Percentiles rank a stretch among this genome's conserved stretches.
These are phyloP conservation scores for Pseudozyma tsukubaensis DNA, from an alignment of 1,284 basidiomycete species.

Conservation along the genomic window DNA sequence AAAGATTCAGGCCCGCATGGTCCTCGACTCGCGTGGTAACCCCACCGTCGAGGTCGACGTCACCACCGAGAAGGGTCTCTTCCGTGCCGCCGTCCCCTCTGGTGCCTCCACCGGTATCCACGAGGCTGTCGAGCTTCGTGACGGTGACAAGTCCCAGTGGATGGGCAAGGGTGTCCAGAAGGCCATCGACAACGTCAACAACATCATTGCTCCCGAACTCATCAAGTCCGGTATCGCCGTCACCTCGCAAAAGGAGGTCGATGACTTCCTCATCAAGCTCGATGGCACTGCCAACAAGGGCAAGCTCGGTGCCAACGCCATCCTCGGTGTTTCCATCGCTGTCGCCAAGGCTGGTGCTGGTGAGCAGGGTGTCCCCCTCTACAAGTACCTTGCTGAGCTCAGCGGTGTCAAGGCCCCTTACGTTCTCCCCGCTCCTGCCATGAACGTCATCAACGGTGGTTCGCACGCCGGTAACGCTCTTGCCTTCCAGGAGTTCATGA, in stretches of 20 bases:
- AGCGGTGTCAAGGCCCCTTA: conserved; percentile 93
- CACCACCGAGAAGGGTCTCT: conserved; percentile 76
- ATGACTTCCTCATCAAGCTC: conserved; percentile 98
- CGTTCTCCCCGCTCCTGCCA: conserved; percentile 76
- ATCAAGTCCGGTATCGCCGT: conserved; percentile 87
- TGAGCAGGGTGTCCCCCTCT: conserved; percentile 82
- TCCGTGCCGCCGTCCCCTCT: conserved; percentile 94
- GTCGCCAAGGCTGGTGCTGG: conserved; percentile 89
- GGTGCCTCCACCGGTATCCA: conserved; percentile 98
- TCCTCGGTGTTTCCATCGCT: conserved; percentile 98
- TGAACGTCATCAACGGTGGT: conserved; percentile 99
- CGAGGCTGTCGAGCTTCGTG: conserved; percentile 98
- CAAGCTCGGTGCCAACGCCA: conserved; percentile 98
- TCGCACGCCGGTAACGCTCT: conserved; percentile 99
- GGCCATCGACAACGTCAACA: conserved; percentile 95
- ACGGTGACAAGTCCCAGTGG: conserved; percentile 91
- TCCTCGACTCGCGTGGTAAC: conserved; percentile 68
- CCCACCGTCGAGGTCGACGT: conserved; percentile 69
- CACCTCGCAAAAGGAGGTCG: conserved; percentile 93
- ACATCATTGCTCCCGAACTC: conserved; percentile 87
- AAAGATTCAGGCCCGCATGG: conserved; percentile 62
- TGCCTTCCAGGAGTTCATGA: conserved; percentile 89
- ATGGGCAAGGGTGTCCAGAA: conserved; percentile 90
- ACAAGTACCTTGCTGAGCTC: conserved; percentile 94
- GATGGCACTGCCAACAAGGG: conserved; percentile 99